Conservation (phyloP, 2,329 filamentous ascomycete species). For the Cladosporium velox region DNA sequence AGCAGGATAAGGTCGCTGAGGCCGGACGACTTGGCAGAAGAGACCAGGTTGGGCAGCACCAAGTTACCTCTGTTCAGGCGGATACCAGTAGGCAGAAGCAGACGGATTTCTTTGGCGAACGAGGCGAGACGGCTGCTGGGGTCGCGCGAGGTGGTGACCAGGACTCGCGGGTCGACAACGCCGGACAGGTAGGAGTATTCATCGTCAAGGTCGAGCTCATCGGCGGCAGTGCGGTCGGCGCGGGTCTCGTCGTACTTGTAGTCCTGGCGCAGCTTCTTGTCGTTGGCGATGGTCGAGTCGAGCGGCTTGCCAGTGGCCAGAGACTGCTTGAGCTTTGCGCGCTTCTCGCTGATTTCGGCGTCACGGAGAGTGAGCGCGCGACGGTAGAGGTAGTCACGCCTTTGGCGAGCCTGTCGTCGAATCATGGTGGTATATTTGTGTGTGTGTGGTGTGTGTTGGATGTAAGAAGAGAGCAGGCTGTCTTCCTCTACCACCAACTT, state of each 20-base stretch:
- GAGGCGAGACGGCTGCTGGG: slow-evolving; percentile 81
- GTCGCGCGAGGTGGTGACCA: slow-evolving; percentile 88
- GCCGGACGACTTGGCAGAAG: slow-evolving; percentile 75
- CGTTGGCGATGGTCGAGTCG: slow-evolving; percentile 79
- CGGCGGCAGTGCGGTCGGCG: slow-evolving; percentile 65
- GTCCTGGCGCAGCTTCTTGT: slow-evolving; percentile 79
- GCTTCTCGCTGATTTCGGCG: slow-evolving; percentile 89
- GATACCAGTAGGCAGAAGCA: slow-evolving; percentile 81
- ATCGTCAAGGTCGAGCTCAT: slow-evolving; percentile 76
- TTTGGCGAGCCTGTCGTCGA: slow-evolving; percentile 74
- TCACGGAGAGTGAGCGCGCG: slow-evolving; percentile 84
- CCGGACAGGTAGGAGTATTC: slow-evolving; percentile 92
- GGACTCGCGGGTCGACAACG: slow-evolving; percentile 81
- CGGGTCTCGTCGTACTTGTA: slow-evolving; percentile 91
- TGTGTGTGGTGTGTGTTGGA: background rate
- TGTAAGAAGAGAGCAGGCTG: background rate
- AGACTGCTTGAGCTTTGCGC: slow-evolving; percentile 81
- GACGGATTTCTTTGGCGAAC: slow-evolving; percentile 88
- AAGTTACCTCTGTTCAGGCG: slow-evolving; percentile 89
- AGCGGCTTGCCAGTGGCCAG: slow-evolving; percentile 87
- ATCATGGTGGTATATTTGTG: slow-evolving; percentile 40
- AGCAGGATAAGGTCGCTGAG: slow-evolving; percentile 83
- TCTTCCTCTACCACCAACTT: background rate
- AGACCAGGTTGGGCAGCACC: slow-evolving; percentile 80
- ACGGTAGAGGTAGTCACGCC: slow-evolving; percentile 87